These are phyloP conservation scores for Aspergillus tamarii DNA, from an alignment of 2,329 filamentous ascomycete species.

Conservation along the genomic window DNA sequence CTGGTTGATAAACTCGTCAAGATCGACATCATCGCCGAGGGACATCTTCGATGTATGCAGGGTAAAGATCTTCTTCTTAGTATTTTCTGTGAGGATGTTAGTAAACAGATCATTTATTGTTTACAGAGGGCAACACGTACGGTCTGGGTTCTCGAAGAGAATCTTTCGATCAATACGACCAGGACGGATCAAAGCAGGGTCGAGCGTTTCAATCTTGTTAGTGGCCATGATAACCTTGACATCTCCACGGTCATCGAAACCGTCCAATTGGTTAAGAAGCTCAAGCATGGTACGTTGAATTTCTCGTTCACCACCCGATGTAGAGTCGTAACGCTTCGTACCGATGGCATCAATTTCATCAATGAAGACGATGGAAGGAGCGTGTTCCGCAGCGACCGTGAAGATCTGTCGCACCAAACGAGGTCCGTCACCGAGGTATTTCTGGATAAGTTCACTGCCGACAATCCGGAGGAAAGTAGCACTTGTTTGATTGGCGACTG, in stretches of 20 bases:
- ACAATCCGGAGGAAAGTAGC: constrained; percentile 98
- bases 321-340: constrained; percentile 97
- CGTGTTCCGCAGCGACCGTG: constrained; percentile 89
- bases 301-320: constrained; percentile 93
- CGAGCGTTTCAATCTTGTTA: constrained; percentile 98
- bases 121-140: constrained; percentile 46
- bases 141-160: constrained; percentile 72
- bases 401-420: constrained; percentile 91
- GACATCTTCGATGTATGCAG: constrained; percentile 99
- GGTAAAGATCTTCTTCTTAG: constrained; percentile 96
- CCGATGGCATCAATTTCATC: constrained; percentile 99
- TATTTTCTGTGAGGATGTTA: constrained; percentile 65
- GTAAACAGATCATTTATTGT: constrained; percentile 3
- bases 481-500: constrained; percentile 97
- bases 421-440: constrained; percentile 95
- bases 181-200: constrained; percentile 92
- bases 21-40: constrained; percentile 91
- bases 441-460: constrained; percentile 95
- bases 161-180: constrained; percentile 99
- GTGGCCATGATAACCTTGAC: constrained; percentile 99
- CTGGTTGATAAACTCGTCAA: constrained; percentile 97
- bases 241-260: constrained; percentile 97
- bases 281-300: constrained; percentile 99
- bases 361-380: constrained; percentile 97
- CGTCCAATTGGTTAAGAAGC: constrained; percentile 95